Base-by-base conservation (phyloP, 2,329 filamentous ascomycete genomes). In the Nemania diffusa region DNA sequence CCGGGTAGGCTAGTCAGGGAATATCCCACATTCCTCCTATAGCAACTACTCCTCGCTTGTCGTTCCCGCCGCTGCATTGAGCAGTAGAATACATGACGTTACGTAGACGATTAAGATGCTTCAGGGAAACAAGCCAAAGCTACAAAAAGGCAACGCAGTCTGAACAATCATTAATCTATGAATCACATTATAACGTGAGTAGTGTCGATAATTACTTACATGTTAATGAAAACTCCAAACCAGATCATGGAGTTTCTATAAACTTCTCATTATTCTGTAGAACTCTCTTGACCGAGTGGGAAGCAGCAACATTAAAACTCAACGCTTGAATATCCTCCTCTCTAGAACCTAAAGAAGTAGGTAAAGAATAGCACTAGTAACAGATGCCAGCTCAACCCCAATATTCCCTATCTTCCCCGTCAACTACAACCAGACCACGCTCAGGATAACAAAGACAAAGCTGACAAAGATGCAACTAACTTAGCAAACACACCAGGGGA, bases 321-420 rank as follows among this genome's bases (percentile, higher is more conserved):
- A 64, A 29, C 64, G 48, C 40, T 37, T 51, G 44, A 53, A 50
- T 17, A 59, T 5, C 17, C 75, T 58, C 50, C 60, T 67, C 20
- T 85, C 83, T 42, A 81, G 24, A 42, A 71, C 70, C 51, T 83
- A 73, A 20, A 84, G 71, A 3, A 81, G 82, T 4, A 83, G 62
- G 69, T 84, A 84, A 24, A 84, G 71, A 52, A 82, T 24, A 20
- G 76, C 78, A 3, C 80, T 80, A 11, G 84, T 74, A 24, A 82
- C 81, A 73, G 90, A 85, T 0, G 88, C 88, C 74, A 89, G 77
- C 79, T 91, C 89, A 64, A 91, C 90, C 0, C 89, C 89, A 74
- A 91, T 86, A 70, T 91, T 88, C 0, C 89, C 89, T 7, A 88
- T 88, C 48, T 71, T 84, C 77, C 88, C 88, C 6, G 82, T 85